A percentile compares a stretch with the other conserved stretches of the same genome.
These are phyloP conservation scores for Croton laevigatus DNA, from an alignment of 441 rosid genomes.

Conservation along the genomic window DNA sequence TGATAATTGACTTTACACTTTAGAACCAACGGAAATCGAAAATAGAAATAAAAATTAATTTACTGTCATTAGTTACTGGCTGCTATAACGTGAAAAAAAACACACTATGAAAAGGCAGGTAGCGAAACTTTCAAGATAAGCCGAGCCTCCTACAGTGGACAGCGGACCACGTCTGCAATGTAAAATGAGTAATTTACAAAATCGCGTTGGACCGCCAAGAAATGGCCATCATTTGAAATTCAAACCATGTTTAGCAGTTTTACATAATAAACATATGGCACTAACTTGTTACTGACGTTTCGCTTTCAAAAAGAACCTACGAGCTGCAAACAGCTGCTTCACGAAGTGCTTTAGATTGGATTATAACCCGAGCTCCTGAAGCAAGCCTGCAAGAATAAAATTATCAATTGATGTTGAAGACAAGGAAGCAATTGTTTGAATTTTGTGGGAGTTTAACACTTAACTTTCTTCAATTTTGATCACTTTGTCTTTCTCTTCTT, in stretches of 20 bases:
- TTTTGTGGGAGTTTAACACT: constrained; percentile 37
- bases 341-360: constrained; percentile 60
- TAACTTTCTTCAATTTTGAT: constrained; percentile 92
- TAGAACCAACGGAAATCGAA: no score
- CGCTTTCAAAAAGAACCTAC: constrained; percentile 20
- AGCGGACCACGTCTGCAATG: not conserved
- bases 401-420: constrained; percentile 6
- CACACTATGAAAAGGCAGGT: no score
- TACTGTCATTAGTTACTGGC: no score
- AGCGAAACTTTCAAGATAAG: constrained; percentile 15
- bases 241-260: constrained; percentile 26
- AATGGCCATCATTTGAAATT: constrained; percentile 36
- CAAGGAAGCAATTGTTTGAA: not conserved
- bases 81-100: no score
- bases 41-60: no score
- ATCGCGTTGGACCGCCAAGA: constrained; percentile 31
- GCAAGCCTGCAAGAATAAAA: constrained; percentile 74
- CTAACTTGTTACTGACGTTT: constrained; percentile 11
- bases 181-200: constrained; percentile 27
- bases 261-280: constrained; percentile 25
- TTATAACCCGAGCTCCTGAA: constrained; percentile 97
- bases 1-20: no score
- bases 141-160: constrained; percentile 18
- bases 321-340: constrained; percentile 36
- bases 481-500: constrained; percentile 61